Base-by-base conservation (phyloP, 2,329 filamentous ascomycete genomes). In the Trichoderma brevicompactum region DNA sequence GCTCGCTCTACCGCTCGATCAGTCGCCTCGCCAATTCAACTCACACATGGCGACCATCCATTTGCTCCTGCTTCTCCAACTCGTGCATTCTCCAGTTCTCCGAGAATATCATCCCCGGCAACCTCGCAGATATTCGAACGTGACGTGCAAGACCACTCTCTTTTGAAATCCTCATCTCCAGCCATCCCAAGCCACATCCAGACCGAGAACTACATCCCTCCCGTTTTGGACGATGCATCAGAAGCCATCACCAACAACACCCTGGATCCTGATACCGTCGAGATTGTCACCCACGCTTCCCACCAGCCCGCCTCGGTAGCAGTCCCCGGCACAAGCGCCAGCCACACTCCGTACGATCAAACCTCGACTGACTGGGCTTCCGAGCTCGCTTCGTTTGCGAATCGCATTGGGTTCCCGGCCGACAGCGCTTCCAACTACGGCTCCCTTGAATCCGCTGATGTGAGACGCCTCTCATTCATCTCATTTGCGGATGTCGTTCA, bases 401-500 rank as follows among this genome's bases (percentile, higher is more conserved):
- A 82, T 65, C 78, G 78, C 54, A 81, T 75, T 55, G 72, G 73
- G 67, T 74, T 74, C 43, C 72, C 73, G 53, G 77, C 87, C 48
- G 91, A 94, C 69, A 82, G 83, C 32, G 87, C 87, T 1, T 91
- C 89, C 65, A 92, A 88, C 74, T 94, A 94, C 75, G 92, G 89
- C 38, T 87, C 89, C 52, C 81, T 94, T 67, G 93, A 97, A 32
- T 78, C 77, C 8, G 84, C 87, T 53, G 94, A 97, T 72, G 86
- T 96, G 17, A 89, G 92, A 52, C 88, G 94, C 23, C 80, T 98
- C 68, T 95, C 91, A 76, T 98, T 98, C 79, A 96, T 98, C 74
- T 97, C 93, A 7, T 98, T 98, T 77, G 94, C 94, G 67, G 94
- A 98, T 73, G 92, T 98, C 9, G 92, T 98, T 46, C 92, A 96